phyloP scores from a whole-genome alignment of 208 protist species.

The Borovskyia barvae region DNA sequence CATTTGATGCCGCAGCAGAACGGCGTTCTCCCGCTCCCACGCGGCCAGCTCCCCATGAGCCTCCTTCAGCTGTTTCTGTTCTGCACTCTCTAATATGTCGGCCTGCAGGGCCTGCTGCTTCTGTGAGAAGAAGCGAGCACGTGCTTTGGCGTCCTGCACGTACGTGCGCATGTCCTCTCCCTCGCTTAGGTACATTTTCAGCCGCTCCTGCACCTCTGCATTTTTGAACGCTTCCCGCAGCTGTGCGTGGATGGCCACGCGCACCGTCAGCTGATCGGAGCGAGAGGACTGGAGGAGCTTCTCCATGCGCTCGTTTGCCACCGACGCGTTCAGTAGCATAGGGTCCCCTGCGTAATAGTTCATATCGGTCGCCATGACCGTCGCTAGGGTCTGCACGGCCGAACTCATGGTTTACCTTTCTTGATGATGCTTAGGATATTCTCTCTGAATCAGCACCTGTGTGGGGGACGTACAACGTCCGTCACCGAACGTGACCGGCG shows the following conservation, averaged over 20 bases:
- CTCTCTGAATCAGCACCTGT: too few relatives aligned
- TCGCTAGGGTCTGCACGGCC: conserved; percentile 55
- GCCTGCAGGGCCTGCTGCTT: conserved; percentile 73
- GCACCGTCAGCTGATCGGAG: conserved; percentile 59
- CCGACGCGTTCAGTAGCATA: conserved; percentile 36
- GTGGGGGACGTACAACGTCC: too few relatives aligned
- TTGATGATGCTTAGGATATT: too few relatives aligned
- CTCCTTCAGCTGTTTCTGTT: conserved; percentile 65
- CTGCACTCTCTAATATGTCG: conserved; percentile 52
- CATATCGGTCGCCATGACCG: conserved; percentile 67
- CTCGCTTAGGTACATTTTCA: conserved; percentile 51
- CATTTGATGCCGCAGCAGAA: conserved; percentile 79
- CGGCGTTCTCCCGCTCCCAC: conserved; percentile 81
- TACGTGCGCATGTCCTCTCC: conserved; percentile 54
- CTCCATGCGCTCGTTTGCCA: conserved; percentile 45
- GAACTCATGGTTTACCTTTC: conserved; percentile 47
- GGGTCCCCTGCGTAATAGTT: conserved; percentile 81
- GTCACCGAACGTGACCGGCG: too few relatives aligned
- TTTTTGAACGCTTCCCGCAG: conserved; percentile 68
- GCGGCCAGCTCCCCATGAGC: conserved; percentile 72
- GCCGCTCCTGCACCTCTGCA: conserved; percentile 44
- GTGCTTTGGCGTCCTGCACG: conserved; percentile 50
- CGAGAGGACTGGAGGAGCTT: conserved; percentile 47
- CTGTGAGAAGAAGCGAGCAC: conserved; percentile 73
- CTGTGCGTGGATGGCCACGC: conserved; percentile 81